Evolutionary conservation across 2,329 filamentous ascomycete genomes (phyloP).

Genomic region (Diplodia sapinea): DNA sequence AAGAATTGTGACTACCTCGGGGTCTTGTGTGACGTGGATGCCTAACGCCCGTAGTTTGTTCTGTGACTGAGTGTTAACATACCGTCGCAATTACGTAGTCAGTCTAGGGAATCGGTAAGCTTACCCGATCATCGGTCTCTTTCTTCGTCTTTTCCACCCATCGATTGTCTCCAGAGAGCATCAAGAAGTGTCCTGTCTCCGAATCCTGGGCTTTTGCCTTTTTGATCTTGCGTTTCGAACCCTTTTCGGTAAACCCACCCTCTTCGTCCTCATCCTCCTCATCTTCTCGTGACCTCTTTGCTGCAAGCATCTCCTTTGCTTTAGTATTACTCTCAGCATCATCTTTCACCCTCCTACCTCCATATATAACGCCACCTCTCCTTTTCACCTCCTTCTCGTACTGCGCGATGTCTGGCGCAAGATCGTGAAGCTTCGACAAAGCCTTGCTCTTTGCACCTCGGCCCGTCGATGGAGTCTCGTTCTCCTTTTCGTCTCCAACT

Average conservation of each 20-base stretch:
- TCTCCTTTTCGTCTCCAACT: constrained; percentile 72
- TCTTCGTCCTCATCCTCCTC: constrained; percentile 41
- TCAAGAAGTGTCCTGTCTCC: constrained; percentile 73
- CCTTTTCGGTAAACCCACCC: constrained; percentile 53
- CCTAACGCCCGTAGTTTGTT: constrained; percentile 82
- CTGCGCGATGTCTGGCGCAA: constrained; percentile 83
- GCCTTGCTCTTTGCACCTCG: constrained; percentile 90
- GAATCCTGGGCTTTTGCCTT: constrained; percentile 57
- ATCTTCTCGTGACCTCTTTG: constrained; percentile 55
- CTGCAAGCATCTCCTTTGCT: constrained; percentile 48
- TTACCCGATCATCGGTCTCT: constrained; percentile 81
- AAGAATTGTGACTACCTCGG: constrained; percentile 78
- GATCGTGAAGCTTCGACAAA: constrained; percentile 72
- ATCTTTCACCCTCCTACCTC: constrained; percentile 51
- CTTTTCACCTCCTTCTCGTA: constrained; percentile 96
- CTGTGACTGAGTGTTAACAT: constrained; percentile 51
- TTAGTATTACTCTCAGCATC: constrained; percentile 45
- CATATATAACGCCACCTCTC: constrained; percentile 68
- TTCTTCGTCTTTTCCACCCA: constrained; percentile 77
- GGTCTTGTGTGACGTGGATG: constrained; percentile 78
- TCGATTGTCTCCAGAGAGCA: constrained; percentile 81
- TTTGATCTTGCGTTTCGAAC: constrained; percentile 67
- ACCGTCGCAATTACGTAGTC: neutral
- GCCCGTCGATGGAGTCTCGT: constrained; percentile 78
- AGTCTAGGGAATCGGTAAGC: constrained; percentile 39